Evolutionary conservation across 2,329 filamentous ascomycete genomes (phyloP), one percentile per base, ranked within the genome.

Genomic region (Apiospora pterosperma): DNA sequence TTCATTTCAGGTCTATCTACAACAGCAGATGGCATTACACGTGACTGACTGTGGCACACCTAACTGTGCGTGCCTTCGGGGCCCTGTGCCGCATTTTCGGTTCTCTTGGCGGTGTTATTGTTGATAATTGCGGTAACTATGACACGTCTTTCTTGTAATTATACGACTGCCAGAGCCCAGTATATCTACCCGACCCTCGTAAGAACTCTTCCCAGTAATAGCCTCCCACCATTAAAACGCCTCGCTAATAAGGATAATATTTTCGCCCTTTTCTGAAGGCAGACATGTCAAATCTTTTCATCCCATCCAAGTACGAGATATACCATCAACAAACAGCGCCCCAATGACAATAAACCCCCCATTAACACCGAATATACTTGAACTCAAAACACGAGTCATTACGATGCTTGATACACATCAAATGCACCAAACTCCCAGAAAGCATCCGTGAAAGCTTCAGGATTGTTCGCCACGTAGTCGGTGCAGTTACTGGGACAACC

Each of bases 341-440:
- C 48, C 48, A 34, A 12, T 28, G 14, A 21, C 21, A 7, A 34
- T n/a, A 19, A 19, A 16, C 12, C 14, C 23, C 5, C 12, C 14
- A 16, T 4, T 28, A 28, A 48, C 10, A 48, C 2, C 36, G 12
- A 55, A 5, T 12, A n/a, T 10, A 34, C 19, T 11, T 55, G 28
- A 34, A 21, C 8, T 34, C 12, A n/a, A 19, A 41, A n/a, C 38
- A 7, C 28, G 19, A n/a, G 48, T 48, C 23, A 25, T 67, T 44
- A 77, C 5, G 70, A 69, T 11, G 78, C 75, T 67, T 80, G 76
- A 71, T 88, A 90, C 2, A 90, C 82, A 67, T 85, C 78, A 67
- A 90, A 89, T 11, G 78, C 74, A 2, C 82, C 84, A 76, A 90
- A 89, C 76, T 86, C 87, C 89, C 85, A 92, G 72, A 82, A 91